Evolutionary conservation across 148 eudicot genomes (phyloP), one percentile per base, ranked within the genome.

Genomic region (Oxyria digyna): DNA sequence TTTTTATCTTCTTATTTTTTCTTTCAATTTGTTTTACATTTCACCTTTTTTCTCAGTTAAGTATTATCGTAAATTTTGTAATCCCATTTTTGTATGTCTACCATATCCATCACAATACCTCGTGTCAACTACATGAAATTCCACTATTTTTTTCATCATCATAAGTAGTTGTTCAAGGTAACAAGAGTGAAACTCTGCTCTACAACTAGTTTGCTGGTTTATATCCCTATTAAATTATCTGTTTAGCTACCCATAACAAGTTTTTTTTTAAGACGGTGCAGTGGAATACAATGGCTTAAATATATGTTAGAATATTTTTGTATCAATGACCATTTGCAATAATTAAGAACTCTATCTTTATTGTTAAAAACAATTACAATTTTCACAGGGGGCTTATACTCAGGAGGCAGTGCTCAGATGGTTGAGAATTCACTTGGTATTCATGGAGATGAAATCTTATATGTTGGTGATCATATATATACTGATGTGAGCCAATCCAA

Each of bases 341-440:
- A 3, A 24, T 24, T 55, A 55, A 55, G 62, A 32, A 18, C 15
- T 40, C 3, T 35, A 33, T 40, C 3, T 35, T 17, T 40, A 2
- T 20, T 20, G 8, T 23, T 4, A 18, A 20, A 1, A 6, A 24
- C 74, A 42, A 42, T 71, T 74, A 55, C 11, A 24, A 6, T 55
- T 55, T 55, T 3, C 72, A 65, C 75, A 93, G 96, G 98, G 74
- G 98, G 98, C 9, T 73, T 93, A 74, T 93, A 93, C 79, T 93
- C 98, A 17, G 98, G 98, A 70, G 98, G 98, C 62, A 93, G 98
- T 74, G 98, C 98, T 62, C 98, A 87, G 84, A 89, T 93, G 98
- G 82, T 93, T 71, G 98, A 93, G 78, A 93, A 86, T 72, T 93
- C 89, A 59, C 84, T 93, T 66, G 85, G 86, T 62, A 70, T 93